phyloP scores from a whole-genome alignment of 176 grass and related monocot genomes.

The Saccharum spontaneum region DNA sequence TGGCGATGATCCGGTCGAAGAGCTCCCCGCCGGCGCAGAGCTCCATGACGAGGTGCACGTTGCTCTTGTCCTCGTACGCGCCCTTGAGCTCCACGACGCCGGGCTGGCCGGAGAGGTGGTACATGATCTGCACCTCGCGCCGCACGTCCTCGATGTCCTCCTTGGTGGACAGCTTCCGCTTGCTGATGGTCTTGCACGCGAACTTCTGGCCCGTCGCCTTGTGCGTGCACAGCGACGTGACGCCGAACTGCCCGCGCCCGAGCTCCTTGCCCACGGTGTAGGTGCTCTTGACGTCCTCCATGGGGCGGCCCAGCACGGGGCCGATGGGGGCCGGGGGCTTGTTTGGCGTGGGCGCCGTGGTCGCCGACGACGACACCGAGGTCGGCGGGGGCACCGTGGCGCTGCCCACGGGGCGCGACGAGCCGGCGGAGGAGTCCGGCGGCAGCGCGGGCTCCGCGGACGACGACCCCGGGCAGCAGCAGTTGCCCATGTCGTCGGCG shows the following conservation, averaged over 20 bases:
- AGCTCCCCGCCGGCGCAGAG: constrained; percentile 71
- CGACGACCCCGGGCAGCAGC: constrained; percentile 53
- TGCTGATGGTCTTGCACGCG: constrained; percentile 92
- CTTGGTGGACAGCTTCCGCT: constrained; percentile 80
- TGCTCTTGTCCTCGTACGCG: constrained; percentile 81
- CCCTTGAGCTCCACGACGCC: constrained; percentile 91
- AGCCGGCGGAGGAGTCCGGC: not conserved
- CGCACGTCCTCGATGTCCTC: constrained; percentile 95
- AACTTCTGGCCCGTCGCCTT: constrained; percentile 65
- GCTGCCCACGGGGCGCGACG: constrained; percentile 11
- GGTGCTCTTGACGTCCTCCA: constrained; percentile 76
- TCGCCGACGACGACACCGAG: not conserved
- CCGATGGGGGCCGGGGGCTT: constrained; percentile 54
- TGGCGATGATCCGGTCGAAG: constrained; percentile 77
- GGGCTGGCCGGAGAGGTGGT: constrained; percentile 85
- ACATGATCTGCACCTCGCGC: constrained; percentile 96
- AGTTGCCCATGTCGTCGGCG: constrained; percentile 57
- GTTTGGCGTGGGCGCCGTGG: constrained; percentile 16
- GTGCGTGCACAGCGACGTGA: constrained; percentile 86
- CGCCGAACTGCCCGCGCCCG: constrained; percentile 88
- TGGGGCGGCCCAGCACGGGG: constrained; percentile 66
- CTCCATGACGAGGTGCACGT: constrained; percentile 78
- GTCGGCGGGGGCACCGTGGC: not conserved
- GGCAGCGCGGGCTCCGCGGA: constrained; percentile 6
- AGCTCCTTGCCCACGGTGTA: constrained; percentile 86